phyloP scores from a whole-genome alignment of 192 early-diverging fungal genomes.

The Backusella tarrabulga region DNA sequence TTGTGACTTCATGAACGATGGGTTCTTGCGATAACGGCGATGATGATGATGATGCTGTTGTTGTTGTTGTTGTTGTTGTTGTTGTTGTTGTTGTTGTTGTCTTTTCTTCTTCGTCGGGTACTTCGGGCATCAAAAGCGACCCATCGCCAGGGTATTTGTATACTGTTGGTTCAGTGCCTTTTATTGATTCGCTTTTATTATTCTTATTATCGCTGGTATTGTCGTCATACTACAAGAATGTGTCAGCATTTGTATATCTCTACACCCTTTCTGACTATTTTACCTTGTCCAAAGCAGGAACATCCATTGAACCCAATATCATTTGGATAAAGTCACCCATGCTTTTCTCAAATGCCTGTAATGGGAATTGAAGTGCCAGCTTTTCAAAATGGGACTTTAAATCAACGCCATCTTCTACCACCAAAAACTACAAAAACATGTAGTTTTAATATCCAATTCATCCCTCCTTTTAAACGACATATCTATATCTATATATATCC shows the following conservation, averaged over 20 bases:
- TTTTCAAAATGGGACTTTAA: slow-evolving; percentile 42
- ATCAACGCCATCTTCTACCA: slow-evolving; percentile 7
- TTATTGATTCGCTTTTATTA: background rate
- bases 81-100: too few relatives aligned
- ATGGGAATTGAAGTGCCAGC: slow-evolving; percentile 41
- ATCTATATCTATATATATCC: background rate
- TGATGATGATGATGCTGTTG: background rate
- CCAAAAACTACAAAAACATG: slow-evolving; percentile 33
- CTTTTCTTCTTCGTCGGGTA: slow-evolving; percentile 43
- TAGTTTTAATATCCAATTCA: background rate
- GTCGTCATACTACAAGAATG: slow-evolving; percentile 12
- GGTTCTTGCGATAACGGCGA: background rate
- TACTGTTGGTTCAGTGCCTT: slow-evolving; percentile 31
- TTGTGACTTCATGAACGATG: background rate
- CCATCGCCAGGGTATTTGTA: slow-evolving; percentile 50
- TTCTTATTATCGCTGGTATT: slow-evolving; percentile 16
- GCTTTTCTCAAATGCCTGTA: slow-evolving; percentile 46
- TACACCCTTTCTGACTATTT: background rate
- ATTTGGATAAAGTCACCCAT: slow-evolving; percentile 51
- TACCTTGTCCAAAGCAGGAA: slow-evolving; percentile 48
- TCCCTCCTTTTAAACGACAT: background rate
- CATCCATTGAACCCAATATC: slow-evolving; percentile 40
- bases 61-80: too few relatives aligned
- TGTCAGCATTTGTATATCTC: background rate
- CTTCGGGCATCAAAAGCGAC: slow-evolving; percentile 51